Base-by-base conservation (phyloP, 2,329 filamentous ascomycete species). In the Sclerotinia nivalis region DNA sequence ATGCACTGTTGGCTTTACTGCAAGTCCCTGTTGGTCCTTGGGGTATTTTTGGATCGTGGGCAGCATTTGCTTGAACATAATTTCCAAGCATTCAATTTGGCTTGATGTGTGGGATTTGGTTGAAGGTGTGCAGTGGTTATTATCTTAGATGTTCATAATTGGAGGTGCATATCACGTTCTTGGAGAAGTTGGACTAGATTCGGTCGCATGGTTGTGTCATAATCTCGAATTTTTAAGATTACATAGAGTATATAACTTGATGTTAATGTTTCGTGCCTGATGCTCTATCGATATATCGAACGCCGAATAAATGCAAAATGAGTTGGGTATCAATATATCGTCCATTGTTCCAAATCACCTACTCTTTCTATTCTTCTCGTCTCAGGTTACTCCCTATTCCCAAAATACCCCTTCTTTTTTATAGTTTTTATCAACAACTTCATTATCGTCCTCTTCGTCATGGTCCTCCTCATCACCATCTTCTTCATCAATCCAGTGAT, bases 271-370 rank as follows among this genome's bases (percentile, higher is more conserved):
- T 28, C n/a, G 20, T 34, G 25, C n/a, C 58, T 10, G 18, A 9
- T 9, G 34, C n/a, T 25, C 37, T 52, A 22, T 54, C 1, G 50
- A 56, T 65, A 28, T 54, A 25, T 28, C 49, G 61, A 40, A 47
- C 67, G 59, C 67, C 67, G 52, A 22, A 34, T 25, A 56, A 65
- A 65, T 65, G 20, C 28, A 69, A 45, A 65, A 69, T 56, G 40
- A 65, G 40, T 45, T 64, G 67, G 67, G 67, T 69, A 69, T 69
- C 67, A 56, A 56, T 28, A 69, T 43, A 58, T 56, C 59, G 13
- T 69, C 49, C 59, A 43, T 18, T 54, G 25, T 4, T 10, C 34
- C 34, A 15, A 56, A 22, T 6, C 43, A 34, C 40, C 66, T 37
- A 37, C 20, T 22, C 43, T n/a, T 37, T 25, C n/a, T 22, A 49